These are phyloP conservation scores for Globisporangium camurandrum DNA, from an alignment of 352 stramenopile genomes.

Conservation along the genomic window DNA sequence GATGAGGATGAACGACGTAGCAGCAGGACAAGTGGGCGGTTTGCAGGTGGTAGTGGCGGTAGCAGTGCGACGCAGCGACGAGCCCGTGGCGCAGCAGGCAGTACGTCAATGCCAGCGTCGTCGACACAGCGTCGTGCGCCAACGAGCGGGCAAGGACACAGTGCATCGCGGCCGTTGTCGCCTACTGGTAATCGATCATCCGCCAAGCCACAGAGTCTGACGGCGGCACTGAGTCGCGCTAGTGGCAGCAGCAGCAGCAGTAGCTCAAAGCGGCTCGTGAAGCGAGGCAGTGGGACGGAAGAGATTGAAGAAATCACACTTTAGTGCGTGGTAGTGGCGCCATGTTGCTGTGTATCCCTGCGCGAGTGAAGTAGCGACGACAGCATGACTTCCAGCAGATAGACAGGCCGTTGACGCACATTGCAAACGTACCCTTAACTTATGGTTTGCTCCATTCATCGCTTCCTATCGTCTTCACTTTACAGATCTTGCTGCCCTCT, in stretches of 20 bases:
- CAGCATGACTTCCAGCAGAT: no score
- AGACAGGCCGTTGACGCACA: no score
- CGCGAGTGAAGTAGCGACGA: neutral
- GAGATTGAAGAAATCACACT: constrained; percentile 28
- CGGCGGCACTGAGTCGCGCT: constrained; percentile 20
- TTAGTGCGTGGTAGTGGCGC: constrained; percentile 11
- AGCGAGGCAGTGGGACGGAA: constrained; percentile 10
- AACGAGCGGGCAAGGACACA: no score
- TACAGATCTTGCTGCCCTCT: no score
- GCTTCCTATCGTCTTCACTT: neutral
- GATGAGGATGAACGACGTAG: neutral
- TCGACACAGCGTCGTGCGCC: no score
- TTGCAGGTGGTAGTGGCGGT: neutral
- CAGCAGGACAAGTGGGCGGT: constrained; percentile 1
- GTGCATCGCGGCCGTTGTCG: no score
- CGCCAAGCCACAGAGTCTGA: constrained; percentile 16
- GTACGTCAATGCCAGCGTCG: no score
- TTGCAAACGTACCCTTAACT: no score
- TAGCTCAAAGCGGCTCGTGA: constrained; percentile 13
- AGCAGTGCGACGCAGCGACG: no score
- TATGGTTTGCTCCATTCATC: neutral
- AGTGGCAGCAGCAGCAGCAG: constrained; percentile 17
- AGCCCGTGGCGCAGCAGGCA: no score
- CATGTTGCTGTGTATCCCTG: no score
- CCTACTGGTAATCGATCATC: neutral